Percentiles rank a stretch among this genome's conserved stretches.
Evolutionary conservation across 2,329 filamentous ascomycete genomes (phyloP).

Genomic region (Ophiostoma himal-ulmi): DNA sequence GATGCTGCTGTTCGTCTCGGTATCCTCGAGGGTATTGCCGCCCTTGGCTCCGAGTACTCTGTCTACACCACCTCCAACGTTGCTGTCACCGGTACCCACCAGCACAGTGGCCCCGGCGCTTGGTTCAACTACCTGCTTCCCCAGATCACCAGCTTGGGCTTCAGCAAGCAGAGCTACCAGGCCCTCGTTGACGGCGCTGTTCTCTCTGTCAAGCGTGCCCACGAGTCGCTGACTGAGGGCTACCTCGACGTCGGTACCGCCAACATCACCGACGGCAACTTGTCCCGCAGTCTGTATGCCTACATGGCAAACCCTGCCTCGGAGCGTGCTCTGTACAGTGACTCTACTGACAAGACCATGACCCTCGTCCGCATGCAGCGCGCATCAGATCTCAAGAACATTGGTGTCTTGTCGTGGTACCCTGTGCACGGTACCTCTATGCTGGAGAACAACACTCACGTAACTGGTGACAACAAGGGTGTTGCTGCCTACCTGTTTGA

Average conservation of each 20-base stretch:
- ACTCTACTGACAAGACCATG: conserved; percentile 59
- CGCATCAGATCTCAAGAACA: conserved; percentile 65
- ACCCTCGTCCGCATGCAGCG: conserved; percentile 74
- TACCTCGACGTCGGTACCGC: conserved; percentile 64
- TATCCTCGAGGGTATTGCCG: conserved; percentile 68
- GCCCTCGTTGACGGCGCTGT: conserved; percentile 84
- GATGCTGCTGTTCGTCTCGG: conserved; percentile 84
- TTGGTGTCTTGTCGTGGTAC: conserved; percentile 85
- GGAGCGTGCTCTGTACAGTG: conserved; percentile 64
- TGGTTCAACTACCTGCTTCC: conserved; percentile 94
- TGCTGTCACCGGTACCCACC: conserved; percentile 87
- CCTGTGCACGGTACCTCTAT: conserved; percentile 88
- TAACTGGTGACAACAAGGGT: conserved; percentile 89
- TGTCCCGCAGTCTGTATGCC: conserved; percentile 82
- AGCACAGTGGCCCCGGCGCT: conserved; percentile 82
- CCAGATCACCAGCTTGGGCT: conserved; percentile 82
- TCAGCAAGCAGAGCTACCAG: conserved; percentile 77
- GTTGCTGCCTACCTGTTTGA: conserved; percentile 82
- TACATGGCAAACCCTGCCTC: conserved; percentile 78
- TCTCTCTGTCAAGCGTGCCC: conserved; percentile 74
- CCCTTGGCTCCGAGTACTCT: conserved; percentile 64
- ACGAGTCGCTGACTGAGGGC: conserved; percentile 61
- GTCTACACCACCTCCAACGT: conserved; percentile 75
- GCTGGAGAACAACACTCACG: conserved; percentile 81
- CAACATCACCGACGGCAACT: conserved; percentile 68